phyloP scores from a whole-genome alignment of 768 basidiomycete genomes.

The Exsudoporus frostii region DNA sequence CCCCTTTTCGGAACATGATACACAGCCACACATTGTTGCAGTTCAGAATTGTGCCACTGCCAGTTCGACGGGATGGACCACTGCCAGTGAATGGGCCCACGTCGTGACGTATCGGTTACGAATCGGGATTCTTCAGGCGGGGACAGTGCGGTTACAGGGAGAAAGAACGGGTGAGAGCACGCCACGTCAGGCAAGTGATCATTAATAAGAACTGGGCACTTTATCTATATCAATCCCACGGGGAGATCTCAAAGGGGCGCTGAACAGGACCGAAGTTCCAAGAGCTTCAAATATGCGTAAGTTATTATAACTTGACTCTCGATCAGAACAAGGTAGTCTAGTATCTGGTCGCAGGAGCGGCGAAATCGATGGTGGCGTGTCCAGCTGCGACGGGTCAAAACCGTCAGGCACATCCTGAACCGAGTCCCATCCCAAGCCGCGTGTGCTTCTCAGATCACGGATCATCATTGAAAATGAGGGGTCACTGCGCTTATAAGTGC shows the following conservation, averaged over 20 bases:
- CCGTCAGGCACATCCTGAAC: not conserved
- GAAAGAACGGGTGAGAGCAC: slow-evolving; percentile 22
- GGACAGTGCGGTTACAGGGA: slow-evolving; percentile 25
- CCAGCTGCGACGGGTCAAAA: slow-evolving; percentile 6
- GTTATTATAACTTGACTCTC: too few species aligned
- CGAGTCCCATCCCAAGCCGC: not conserved
- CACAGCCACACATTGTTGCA: slow-evolving; percentile 15
- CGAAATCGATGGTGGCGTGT: not conserved
- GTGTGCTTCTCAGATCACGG: not conserved
- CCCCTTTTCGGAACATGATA: slow-evolving; percentile 13
- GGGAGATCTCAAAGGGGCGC: not conserved
- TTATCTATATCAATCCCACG: not conserved
- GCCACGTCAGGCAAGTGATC: not conserved
- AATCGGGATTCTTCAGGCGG: slow-evolving; percentile 8
- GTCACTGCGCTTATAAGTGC: not conserved
- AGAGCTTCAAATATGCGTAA: too few species aligned
- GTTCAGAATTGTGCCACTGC: not conserved
- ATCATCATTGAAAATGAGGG: not conserved
- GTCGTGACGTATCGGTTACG: not conserved
- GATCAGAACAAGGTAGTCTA: not conserved
- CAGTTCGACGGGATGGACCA: not conserved
- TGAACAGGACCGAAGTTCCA: too few species aligned
- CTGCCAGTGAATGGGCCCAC: not conserved
- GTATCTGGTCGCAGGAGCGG: not conserved
- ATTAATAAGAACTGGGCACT: not conserved